Percentiles rank a stretch among this genome's conserved stretches.
Conservation (phyloP, 176 grass and related monocot genomes). For the Zoysia pacifica region DNA sequence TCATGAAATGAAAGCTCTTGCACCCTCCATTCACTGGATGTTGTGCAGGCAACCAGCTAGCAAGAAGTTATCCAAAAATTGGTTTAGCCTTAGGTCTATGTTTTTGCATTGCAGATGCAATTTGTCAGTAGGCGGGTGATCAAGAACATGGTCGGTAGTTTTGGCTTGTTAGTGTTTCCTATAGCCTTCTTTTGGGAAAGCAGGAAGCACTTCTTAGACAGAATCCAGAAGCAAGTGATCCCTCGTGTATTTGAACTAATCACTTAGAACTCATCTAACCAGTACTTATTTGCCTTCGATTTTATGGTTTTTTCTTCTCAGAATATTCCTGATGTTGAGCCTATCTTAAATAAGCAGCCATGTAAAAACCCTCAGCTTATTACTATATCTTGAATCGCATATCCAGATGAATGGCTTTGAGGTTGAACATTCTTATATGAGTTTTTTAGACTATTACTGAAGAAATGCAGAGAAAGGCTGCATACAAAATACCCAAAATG, state of each 20-base stretch:
- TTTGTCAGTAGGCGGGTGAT: background rate
- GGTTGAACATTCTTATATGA: too few species aligned
- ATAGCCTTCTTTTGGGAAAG: background rate
- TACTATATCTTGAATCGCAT: too few species aligned
- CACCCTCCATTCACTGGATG: constrained; percentile 4
- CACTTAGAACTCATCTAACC: too few species aligned
- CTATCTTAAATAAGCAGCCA: too few species aligned
- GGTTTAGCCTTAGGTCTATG: background rate
- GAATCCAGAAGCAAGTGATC: background rate
- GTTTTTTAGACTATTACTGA: too few species aligned
- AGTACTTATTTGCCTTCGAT: too few species aligned
- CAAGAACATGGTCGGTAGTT: background rate
- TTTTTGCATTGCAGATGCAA: background rate
- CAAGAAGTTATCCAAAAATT: background rate
- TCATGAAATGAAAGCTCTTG: background rate
- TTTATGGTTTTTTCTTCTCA: too few species aligned
- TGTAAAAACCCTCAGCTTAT: too few species aligned
- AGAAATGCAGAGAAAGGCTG: too few species aligned
- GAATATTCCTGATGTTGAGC: background rate
- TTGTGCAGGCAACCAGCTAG: background rate
- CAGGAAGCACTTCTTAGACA: background rate
- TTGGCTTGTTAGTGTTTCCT: background rate
- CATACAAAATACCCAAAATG: too few species aligned
- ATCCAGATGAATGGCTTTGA: too few species aligned
- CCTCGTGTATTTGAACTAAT: too few species aligned